Conservation (phyloP, 805 yeast genomes). For the Suhomyces prunicola region DNA sequence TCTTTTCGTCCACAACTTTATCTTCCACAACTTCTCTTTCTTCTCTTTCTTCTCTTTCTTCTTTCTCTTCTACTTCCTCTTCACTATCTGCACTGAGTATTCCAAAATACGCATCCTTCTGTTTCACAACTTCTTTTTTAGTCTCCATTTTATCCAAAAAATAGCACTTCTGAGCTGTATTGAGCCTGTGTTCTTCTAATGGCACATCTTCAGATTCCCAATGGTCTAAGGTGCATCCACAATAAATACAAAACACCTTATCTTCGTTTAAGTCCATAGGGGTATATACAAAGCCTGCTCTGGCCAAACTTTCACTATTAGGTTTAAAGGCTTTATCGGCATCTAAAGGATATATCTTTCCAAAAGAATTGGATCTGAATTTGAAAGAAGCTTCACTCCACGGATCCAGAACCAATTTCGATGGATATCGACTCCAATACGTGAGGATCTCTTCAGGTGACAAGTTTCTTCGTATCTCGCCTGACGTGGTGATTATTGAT, state of each 20-base stretch:
- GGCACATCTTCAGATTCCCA: constrained; percentile 72
- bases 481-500: constrained; percentile 9
- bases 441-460: background rate
- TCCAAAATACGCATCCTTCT: constrained; percentile 1
- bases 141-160: background rate
- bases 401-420: constrained; percentile 6
- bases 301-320: constrained; percentile 25
- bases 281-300: constrained; percentile 43
- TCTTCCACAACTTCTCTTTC: background rate
- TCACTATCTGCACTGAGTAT: constrained; percentile 1
- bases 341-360: constrained; percentile 8
- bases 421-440: constrained; percentile 9
- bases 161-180: constrained; percentile 11
- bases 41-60: background rate
- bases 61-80: background rate
- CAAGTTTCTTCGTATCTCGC: constrained; percentile 7
- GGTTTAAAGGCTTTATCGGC: background rate
- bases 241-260: constrained; percentile 30
- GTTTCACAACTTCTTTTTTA: background rate
- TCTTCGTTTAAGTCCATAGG: constrained; percentile 31
- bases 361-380: constrained; percentile 7
- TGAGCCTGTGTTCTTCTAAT: constrained; percentile 47
- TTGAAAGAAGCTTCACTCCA: background rate
- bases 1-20: background rate
- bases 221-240: constrained; percentile 29